Conservation (phyloP, 768 basidiomycete genomes). For the Rhodotorula sphaerocarpa region DNA sequence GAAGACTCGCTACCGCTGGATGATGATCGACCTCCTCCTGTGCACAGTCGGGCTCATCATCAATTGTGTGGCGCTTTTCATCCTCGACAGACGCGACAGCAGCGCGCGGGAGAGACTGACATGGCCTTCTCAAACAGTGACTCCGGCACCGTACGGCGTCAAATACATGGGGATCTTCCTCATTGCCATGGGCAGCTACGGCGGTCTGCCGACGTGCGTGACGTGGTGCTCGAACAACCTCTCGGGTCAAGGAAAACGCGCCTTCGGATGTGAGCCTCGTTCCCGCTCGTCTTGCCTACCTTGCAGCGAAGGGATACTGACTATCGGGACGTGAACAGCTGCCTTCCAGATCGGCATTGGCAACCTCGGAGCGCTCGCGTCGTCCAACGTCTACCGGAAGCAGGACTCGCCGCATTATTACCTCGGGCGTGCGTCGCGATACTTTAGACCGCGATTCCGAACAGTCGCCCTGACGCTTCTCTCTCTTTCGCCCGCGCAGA, state of each 20-base stretch:
- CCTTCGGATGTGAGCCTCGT: not conserved
- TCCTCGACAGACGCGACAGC: too few relatives aligned
- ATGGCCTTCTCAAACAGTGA: too few relatives aligned
- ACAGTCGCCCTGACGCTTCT: too few relatives aligned
- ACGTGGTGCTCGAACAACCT: constrained; percentile 38
- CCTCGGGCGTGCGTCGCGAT: constrained; percentile 26
- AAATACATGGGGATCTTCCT: constrained; percentile 36
- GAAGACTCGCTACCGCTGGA: constrained; percentile 34
- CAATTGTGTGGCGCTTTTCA: constrained; percentile 17
- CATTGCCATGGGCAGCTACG: constrained; percentile 34
- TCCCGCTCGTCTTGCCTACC: too few relatives aligned
- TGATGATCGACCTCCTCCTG: constrained; percentile 29
- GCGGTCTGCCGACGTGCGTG: constrained; percentile 27
- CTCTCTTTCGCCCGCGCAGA: constrained; percentile 3
- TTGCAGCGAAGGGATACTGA: not conserved
- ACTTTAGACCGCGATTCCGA: too few relatives aligned
- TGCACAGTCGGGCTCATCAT: constrained; percentile 36
- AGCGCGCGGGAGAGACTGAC: too few relatives aligned
- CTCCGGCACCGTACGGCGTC: constrained; percentile 29
- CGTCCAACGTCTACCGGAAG: constrained; percentile 34
- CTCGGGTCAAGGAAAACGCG: constrained; percentile 28
- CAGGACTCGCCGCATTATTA: constrained; percentile 25
- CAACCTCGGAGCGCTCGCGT: constrained; percentile 35
- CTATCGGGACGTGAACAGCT: not conserved
- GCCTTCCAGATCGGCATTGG: constrained; percentile 37